These are phyloP conservation scores for Solanum rostratum DNA, from an alignment of 257 asterid genomes.

Conservation along the genomic window DNA sequence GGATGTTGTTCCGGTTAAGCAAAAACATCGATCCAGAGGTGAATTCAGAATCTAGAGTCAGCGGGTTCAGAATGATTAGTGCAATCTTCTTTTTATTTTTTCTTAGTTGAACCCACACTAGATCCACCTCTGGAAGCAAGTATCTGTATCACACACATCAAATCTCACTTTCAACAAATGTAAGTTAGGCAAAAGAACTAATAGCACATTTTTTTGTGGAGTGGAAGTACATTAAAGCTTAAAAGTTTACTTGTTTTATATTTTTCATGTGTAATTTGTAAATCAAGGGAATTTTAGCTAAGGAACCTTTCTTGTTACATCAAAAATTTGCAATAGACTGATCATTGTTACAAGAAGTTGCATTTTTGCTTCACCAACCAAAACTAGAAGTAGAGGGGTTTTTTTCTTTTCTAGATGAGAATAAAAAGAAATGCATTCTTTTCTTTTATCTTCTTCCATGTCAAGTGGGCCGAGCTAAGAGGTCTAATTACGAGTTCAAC, in stretches of 20 bases:
- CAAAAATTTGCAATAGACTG: background rate
- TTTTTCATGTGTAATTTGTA: background rate
- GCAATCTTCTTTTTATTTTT: background rate
- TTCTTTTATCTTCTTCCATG: background rate
- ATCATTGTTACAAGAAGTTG: background rate
- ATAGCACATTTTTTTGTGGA: background rate
- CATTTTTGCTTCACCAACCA: background rate
- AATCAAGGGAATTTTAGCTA: background rate
- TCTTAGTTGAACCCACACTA: background rate
- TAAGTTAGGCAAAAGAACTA: background rate
- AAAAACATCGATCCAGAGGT: background rate
- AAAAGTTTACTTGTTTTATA: background rate
- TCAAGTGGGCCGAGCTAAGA: background rate
- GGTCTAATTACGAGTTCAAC: background rate
- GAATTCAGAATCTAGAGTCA: background rate
- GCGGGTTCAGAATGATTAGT: background rate
- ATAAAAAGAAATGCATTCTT: background rate
- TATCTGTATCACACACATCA: background rate
- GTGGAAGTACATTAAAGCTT: background rate
- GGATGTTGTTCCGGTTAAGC: constrained; percentile 67
- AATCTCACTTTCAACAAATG: background rate
- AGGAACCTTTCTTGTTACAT: background rate
- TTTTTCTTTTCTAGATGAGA: background rate
- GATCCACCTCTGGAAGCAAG: background rate
- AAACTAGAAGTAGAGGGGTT: background rate